phyloP scores from a whole-genome alignment of 331 rosid genomes.

The Dryas integrifolia region DNA sequence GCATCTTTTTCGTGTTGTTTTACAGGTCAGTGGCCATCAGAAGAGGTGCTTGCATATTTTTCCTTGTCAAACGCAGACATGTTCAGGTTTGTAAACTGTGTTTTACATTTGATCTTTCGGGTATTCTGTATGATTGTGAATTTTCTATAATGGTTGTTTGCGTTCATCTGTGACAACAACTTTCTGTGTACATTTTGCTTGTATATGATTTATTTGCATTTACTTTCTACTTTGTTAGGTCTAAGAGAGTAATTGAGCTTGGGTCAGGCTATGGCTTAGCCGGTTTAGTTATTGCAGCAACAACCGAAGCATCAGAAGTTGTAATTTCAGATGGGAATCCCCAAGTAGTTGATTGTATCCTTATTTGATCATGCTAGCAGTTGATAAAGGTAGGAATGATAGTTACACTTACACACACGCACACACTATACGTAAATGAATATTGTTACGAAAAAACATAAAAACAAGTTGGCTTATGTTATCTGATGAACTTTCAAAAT shows the following conservation, averaged over 20 bases:
- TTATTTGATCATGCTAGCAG: not conserved
- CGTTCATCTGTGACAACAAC: not conserved
- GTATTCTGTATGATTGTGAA: not conserved
- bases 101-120: constrained; percentile 16
- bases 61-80: constrained; percentile 56
- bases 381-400: not conserved
- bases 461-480: not conserved
- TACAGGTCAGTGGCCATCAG: constrained; percentile 98
- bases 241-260: constrained; percentile 84
- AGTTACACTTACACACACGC: not conserved
- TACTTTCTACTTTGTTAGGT: constrained; percentile 42
- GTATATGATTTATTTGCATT: constrained; percentile 15
- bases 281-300: constrained; percentile 78
- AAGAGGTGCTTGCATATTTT: constrained; percentile 88
- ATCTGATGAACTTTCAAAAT: not conserved
- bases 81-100: constrained; percentile 54
- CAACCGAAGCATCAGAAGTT: constrained; percentile 73
- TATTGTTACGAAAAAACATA: no score
- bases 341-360: constrained; percentile 93
- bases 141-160: not conserved
- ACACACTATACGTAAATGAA: not conserved
- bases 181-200: constrained; percentile 12
- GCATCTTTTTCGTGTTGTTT: not conserved
- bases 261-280: constrained; percentile 97
- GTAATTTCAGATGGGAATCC: constrained; percentile 92